A percentile compares a stretch with the other conserved stretches of the same genome.
Evolutionary conservation across 345 rosid genomes (phyloP).

Genomic region (Arabidopsis arenosa): DNA sequence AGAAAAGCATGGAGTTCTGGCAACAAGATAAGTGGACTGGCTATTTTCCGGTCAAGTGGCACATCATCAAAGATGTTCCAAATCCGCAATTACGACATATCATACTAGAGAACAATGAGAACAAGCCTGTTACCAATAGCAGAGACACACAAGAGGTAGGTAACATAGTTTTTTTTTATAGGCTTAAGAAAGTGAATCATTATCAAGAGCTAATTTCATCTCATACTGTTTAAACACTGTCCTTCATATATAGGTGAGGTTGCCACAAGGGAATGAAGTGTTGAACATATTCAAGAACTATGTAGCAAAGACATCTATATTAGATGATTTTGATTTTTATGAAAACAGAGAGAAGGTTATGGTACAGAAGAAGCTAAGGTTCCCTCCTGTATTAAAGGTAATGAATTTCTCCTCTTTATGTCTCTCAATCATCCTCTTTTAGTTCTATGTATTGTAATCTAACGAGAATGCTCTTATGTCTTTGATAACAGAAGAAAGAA

Average conservation of each 20-base stretch:
- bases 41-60: constrained; percentile 73
- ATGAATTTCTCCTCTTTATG: neutral
- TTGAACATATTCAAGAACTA: constrained; percentile 64
- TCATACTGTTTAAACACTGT: neutral
- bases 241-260: constrained; percentile 53
- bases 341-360: constrained; percentile 71
- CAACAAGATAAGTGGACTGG: constrained; percentile 85
- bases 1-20: constrained; percentile 76
- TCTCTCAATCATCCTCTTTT: neutral
- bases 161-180: neutral
- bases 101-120: constrained; percentile 70
- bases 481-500: constrained; percentile 43
- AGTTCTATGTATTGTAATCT: constrained; percentile 7
- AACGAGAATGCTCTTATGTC: neutral
- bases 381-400: constrained; percentile 39
- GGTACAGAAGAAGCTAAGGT: constrained; percentile 62
- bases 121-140: constrained; percentile 75
- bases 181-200: constrained; percentile 3
- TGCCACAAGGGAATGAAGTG: constrained; percentile 63
- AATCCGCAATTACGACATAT: constrained; percentile 65
- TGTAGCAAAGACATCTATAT: constrained; percentile 58
- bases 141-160: constrained; percentile 93
- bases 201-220: constrained; percentile 3
- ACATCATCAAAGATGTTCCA: constrained; percentile 68
- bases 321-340: constrained; percentile 72